Base-by-base conservation (phyloP, 768 basidiomycete genomes). In the Mycena filopes region DNA sequence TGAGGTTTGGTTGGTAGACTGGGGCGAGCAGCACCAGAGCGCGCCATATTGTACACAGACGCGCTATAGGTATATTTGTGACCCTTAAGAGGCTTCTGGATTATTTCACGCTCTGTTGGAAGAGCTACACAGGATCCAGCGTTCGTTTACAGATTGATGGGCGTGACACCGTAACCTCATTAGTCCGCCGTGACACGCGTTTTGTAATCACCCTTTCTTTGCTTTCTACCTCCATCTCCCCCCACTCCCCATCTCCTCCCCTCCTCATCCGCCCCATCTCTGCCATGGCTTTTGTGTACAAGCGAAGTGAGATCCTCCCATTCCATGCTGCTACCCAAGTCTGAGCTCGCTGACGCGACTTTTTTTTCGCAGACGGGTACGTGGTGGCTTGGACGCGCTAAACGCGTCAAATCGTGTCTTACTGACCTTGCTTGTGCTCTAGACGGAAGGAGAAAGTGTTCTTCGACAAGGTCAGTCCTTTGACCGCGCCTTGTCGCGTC, bases 371-470 rank as follows among this genome's bases (percentile, higher is more conserved):
- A 84, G 84, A 85, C 77, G 85, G 84, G 84, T 86, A 74, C 50
- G 84, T 80, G 40, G 66, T 60, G 41, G 41, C 46, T 20, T 43
- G 13, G 57, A 61, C 47, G 68, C 64, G 59, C 29, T 49, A 64
- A 48, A 74, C 81, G 80, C 78, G 79, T 77, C 69, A 31, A 46
- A 67, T 75, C 79, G 80, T 80, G 79, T 77, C 62, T 40, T 67
- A 66, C 62, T 68, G 29, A 53, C 47, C 43, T 29, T 63, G 47
- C 18, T 36, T 40, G 31, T 42, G 43, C 70, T 16, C 68, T 48
- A 90, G 90, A 65, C 94, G 95, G 67, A 95, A 95, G 79, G 95
- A 97, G 80, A 91, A 88, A 75, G 93, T 97, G 56, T 92, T 94
- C 73, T 97, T 97, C 72, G 95, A 97, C 75, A 97, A 97, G 85